Conservation (phyloP, 2,329 filamentous ascomycete genomes). For the Claviceps maximensis region DNA sequence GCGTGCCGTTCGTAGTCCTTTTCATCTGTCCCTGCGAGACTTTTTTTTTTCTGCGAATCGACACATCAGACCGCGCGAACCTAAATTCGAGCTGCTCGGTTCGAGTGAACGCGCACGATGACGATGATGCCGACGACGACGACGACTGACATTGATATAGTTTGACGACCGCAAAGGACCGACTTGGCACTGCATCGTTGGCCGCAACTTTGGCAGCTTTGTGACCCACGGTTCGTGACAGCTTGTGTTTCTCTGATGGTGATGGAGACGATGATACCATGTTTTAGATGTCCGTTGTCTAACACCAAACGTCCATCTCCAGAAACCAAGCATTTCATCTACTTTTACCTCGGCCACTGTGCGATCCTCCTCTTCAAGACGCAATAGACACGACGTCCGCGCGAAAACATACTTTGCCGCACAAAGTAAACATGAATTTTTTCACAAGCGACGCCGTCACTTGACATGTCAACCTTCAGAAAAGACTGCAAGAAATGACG, state of each 20-base stretch:
- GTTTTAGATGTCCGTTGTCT: no score
- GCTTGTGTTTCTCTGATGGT: background rate
- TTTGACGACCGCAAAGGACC: conserved; percentile 95
- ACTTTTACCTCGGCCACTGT: conserved; percentile 98
- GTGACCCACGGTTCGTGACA: conserved; percentile 74
- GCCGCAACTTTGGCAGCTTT: conserved; percentile 96
- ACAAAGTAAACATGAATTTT: background rate
- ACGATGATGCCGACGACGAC: background rate
- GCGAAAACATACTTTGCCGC: background rate
- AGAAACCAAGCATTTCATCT: conserved; percentile 99
- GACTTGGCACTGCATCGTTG: conserved; percentile 99
- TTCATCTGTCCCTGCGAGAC: background rate
- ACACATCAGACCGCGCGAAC: background rate
- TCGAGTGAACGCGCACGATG: background rate
- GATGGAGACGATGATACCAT: no score
- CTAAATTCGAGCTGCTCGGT: no score
- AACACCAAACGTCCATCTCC: conserved; percentile 8
- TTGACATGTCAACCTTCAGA: background rate
- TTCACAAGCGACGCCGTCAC: background rate
- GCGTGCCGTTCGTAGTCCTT: conserved; percentile 52
- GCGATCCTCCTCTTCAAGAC: conserved; percentile 99
- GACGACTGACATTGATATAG: conserved; percentile 30
- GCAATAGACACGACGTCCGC: conserved; percentile 41
- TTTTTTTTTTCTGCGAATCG: background rate
- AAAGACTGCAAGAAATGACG: background rate